Evolutionary conservation across 2,329 filamentous ascomycete genomes (phyloP), one percentile per base, ranked within the genome.

Genomic region (Aspergillus hortae): DNA sequence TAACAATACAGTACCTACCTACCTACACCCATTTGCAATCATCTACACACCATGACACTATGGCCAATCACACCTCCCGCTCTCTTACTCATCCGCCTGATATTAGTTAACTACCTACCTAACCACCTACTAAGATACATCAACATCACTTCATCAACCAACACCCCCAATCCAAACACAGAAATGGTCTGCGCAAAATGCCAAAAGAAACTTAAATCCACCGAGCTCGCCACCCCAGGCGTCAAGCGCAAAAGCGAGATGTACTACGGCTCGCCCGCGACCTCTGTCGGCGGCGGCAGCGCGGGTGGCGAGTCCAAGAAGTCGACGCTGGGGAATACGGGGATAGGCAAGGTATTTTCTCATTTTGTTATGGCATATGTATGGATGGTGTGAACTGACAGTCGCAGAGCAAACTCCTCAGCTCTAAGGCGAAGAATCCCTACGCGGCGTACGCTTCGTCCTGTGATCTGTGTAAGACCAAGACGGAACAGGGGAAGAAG

Each of bases 211-310:
- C 72, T 79, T 50, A 83, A 83, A 67, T 73, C 77, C 48, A 86
- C 83, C 12, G 76, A 80, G 11, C 78, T 87, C 51, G 83, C 81
- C 55, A 87, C 84, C 0, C 84, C 84, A 0, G 80, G 77, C 25
- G 83, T 87, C 56, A 87, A 86, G 70, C 84, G 83, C 72, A 86
- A 84, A 75, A 82, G 70, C 63, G 84, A 87, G 48, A 83, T 86
- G 72, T 86, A 86, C 67, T 80, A 83, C 61, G 83, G 83, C 44
- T 86, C 83, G 2, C 70, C 81, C 1, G 74, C 79, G 11, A 63
- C 56, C 44, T 64, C 65, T 11, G 23, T 67, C 27, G 66, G 68
- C 35, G 66, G 68, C 23, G 71, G 42, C 72, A 74, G 19, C 17
- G 53, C 59, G 36, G 57, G 43, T 45, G 48, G 66, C 33, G 35